These are phyloP conservation scores for Boletales sp. DNA, from an alignment of 768 basidiomycete genomes.

Conservation along the genomic window DNA sequence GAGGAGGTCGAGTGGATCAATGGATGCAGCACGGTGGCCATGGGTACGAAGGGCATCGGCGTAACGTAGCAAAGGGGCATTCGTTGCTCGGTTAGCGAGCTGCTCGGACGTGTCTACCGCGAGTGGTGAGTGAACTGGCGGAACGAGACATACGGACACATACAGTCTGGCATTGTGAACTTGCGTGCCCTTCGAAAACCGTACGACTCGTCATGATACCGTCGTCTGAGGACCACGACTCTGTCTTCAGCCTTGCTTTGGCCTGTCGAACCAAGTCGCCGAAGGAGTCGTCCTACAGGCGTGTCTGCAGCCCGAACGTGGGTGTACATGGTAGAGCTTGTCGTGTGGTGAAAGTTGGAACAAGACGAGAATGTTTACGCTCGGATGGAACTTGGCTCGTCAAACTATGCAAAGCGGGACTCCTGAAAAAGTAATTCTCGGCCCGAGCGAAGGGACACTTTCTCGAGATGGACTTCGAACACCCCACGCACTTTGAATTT, in stretches of 20 bases:
- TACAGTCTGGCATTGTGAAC: slow-evolving; percentile 72
- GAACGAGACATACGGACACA: slow-evolving; percentile 22
- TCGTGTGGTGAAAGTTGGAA: not conserved
- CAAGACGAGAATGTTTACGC: not conserved
- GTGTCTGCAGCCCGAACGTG: slow-evolving; percentile 12
- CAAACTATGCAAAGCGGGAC: too few species aligned
- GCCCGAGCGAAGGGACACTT: too few species aligned
- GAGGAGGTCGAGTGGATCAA: slow-evolving; percentile 89
- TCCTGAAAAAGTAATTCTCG: too few species aligned
- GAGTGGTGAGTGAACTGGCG: not conserved
- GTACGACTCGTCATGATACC: slow-evolving; percentile 78
- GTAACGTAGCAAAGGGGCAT: slow-evolving; percentile 81
- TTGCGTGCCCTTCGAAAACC: slow-evolving; percentile 65
- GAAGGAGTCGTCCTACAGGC: slow-evolving; percentile 9
- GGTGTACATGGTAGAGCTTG: slow-evolving; percentile 12
- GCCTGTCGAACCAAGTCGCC: not conserved
- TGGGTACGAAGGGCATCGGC: slow-evolving; percentile 86
- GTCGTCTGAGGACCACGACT: slow-evolving; percentile 25
- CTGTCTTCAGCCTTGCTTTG: slow-evolving; percentile 4
- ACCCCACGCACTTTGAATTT: too few species aligned
- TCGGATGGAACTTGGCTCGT: slow-evolving; percentile 16
- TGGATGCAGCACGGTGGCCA: slow-evolving; percentile 78
- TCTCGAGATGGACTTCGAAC: too few species aligned
- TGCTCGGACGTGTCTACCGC: slow-evolving; percentile 58
- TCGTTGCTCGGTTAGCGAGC: slow-evolving; percentile 61